Evolutionary conservation across 768 basidiomycete genomes (phyloP).

Genomic region (Termitomyces sp.): DNA sequence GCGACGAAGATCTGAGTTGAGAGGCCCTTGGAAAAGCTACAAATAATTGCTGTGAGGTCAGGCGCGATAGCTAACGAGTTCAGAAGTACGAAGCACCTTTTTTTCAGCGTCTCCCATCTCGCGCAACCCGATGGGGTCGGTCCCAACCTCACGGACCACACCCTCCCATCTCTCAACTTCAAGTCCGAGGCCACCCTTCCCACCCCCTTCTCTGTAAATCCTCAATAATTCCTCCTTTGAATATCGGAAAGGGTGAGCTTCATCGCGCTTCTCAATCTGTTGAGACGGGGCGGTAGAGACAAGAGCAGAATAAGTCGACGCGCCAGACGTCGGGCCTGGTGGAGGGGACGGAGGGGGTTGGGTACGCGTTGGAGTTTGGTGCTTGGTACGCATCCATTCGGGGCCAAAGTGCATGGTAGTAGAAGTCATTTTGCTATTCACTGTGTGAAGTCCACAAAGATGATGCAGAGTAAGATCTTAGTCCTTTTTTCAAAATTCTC

Average conservation of each 20-base stretch:
- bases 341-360: constrained; percentile 64
- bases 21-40: constrained; percentile 76
- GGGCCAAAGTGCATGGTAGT: constrained; percentile 89
- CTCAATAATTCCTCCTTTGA: constrained; percentile 81
- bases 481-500: constrained; percentile 34
- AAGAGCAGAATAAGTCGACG: constrained; percentile 70
- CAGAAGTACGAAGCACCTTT: constrained; percentile 58
- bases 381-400: constrained; percentile 90
- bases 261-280: constrained; percentile 57
- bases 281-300: constrained; percentile 54
- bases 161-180: constrained; percentile 92
- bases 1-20: constrained; percentile 87
- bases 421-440: constrained; percentile 41
- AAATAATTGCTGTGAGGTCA: constrained; percentile 25
- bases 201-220: constrained; percentile 80
- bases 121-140: constrained; percentile 71
- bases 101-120: constrained; percentile 84
- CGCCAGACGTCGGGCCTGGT: constrained; percentile 45
- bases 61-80: constrained; percentile 16
- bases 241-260: constrained; percentile 80
- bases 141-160: constrained; percentile 73
- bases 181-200: constrained; percentile 70
- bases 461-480: constrained; percentile 19
- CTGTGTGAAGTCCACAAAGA: constrained; percentile 16
- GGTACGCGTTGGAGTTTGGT: constrained; percentile 49